phyloP scores from a whole-genome alignment of 129 eudicot species.

The Flaveria linearis region DNA sequence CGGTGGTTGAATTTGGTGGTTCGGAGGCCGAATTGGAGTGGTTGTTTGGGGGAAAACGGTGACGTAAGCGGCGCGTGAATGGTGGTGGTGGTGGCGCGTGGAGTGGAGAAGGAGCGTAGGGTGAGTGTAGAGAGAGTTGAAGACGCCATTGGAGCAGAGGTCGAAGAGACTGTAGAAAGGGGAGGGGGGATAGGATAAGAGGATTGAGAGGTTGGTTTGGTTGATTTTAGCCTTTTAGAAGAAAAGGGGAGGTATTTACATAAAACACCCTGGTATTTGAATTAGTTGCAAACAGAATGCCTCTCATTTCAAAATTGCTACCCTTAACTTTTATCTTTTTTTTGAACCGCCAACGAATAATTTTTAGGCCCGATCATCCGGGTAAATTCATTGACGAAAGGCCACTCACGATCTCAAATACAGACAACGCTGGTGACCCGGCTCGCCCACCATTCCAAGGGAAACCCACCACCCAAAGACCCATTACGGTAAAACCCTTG shows the following conservation, averaged over 20 bases:
- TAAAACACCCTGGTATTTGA: not conserved
- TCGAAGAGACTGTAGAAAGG: not conserved
- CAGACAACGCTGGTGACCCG: no score
- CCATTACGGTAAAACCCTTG: no score
- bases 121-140: not conserved
- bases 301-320: no score
- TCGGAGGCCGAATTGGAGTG: conserved; percentile 47
- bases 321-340: no score
- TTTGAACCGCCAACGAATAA: no score
- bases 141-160: conserved; percentile 3
- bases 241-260: not conserved
- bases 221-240: not conserved
- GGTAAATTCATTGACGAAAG: no score
- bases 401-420: no score
- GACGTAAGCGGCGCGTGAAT: not conserved
- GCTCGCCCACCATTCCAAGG: no score
- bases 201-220: not conserved
- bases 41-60: conserved; percentile 42
- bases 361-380: no score
- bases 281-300: not conserved
- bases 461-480: no score
- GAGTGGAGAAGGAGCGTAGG: not conserved
- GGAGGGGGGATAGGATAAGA: not conserved
- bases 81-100: not conserved
- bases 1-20: conserved; percentile 51